These are phyloP conservation scores for bread wheat (Triticum aestivum) DNA, from an alignment of 176 grass and related monocot genomes.

Conservation along the genomic window IWGSC_CS_RefSeq_v2.1 NC_057805.1:221517617-221518116, in stretches of 20 bases:
- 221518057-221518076: background rate
- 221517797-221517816: background rate
- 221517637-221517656: no score
- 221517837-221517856: background rate
- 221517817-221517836: slow-evolving; percentile 1
- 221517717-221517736: background rate
- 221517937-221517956: background rate
- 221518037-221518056: background rate
- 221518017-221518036: background rate
- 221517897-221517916: slow-evolving; percentile 4
- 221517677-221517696: background rate
- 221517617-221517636: no score
- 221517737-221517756: background rate
- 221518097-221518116: background rate
- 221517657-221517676: background rate
- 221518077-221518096: background rate
- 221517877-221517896: background rate
- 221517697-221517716: background rate
- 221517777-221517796: background rate
- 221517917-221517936: background rate
- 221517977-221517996: background rate
- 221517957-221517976: background rate
- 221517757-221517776: background rate
- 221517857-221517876: slow-evolving; percentile 3
- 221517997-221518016: background rate